These are phyloP conservation scores for Dothidotthia symphoricarpi DNA, from an alignment of 2,329 filamentous ascomycete species.

Conservation along the genomic window DNA sequence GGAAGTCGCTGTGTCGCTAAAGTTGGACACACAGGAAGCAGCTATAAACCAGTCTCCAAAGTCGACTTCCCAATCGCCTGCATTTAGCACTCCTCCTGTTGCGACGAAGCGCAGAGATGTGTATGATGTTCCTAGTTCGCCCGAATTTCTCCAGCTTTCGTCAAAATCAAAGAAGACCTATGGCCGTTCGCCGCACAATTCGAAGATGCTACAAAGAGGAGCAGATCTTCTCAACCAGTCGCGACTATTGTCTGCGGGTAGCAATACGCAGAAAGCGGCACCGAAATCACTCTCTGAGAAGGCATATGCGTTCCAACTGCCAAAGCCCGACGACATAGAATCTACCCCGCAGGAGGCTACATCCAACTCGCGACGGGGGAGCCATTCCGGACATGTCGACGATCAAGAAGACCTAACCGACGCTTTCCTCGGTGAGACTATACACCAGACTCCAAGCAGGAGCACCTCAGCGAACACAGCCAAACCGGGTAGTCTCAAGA, in stretches of 20 bases:
- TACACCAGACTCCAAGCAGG: conserved; percentile 2
- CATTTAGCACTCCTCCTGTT: background rate
- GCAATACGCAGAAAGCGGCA: background rate
- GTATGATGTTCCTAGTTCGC: conserved; percentile 19
- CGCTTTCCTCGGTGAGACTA: conserved; percentile 8
- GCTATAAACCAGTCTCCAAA: conserved; percentile 10
- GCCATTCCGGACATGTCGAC: background rate
- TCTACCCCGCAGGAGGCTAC: conserved; percentile 10
- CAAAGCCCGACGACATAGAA: conserved; percentile 11
- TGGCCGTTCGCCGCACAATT: conserved; percentile 11
- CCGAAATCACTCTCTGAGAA: conserved; percentile 4
- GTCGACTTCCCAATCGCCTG: conserved; percentile 5
- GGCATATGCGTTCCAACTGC: conserved; percentile 7
- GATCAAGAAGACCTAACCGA: conserved; percentile 6
- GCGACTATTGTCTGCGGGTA: conserved; percentile 1
- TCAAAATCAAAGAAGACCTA: conserved; percentile 10
- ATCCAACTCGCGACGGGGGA: background rate
- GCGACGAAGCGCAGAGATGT: conserved; percentile 11
- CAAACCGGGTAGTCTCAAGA: conserved; percentile 12
- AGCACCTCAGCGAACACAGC: background rate
- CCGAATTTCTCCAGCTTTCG: conserved; percentile 14
- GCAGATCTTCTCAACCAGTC: conserved; percentile 12
- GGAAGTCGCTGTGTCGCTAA: background rate
- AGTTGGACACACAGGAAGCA: conserved; percentile 1
- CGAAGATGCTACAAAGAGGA: conserved; percentile 8